Conservation (phyloP, 805 yeast genomes). For the Ogataea nitratoaversa region DNA sequence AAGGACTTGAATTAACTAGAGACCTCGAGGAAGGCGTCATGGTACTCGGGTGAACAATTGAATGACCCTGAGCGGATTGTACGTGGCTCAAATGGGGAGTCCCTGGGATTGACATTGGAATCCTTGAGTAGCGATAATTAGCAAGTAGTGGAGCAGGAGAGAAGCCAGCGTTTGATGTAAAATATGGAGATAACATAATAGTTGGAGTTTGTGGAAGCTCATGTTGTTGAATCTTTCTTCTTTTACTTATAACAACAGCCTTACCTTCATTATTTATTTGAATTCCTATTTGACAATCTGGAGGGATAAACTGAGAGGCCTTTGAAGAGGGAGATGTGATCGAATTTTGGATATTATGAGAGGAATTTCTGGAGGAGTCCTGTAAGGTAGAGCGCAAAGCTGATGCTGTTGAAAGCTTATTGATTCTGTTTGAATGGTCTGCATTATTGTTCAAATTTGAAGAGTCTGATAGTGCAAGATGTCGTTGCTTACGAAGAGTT, state of each 20-base stretch:
- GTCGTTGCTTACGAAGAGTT: conserved; percentile 8
- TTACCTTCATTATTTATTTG: conserved; percentile 24
- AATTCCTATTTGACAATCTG: conserved; percentile 20
- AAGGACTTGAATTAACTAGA: not conserved
- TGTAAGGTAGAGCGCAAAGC: not conserved
- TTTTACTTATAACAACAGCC: conserved; percentile 28
- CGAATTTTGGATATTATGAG: not conserved
- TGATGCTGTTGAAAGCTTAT: not conserved
- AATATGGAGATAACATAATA: conserved; percentile 5
- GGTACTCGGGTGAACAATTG: not conserved
- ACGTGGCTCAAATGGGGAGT: not conserved
- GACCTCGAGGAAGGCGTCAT: conserved; percentile 1
- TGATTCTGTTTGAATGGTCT: not conserved
- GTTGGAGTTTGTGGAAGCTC: conserved; percentile 14
- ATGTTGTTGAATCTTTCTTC: conserved; percentile 5
- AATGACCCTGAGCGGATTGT: not conserved
- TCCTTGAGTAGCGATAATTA: not conserved
- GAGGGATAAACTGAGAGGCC: conserved; percentile 8
- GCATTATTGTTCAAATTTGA: not conserved
- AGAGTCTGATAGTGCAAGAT: not conserved
- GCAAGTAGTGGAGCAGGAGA: conserved; percentile 4
- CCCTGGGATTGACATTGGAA: conserved; percentile 6
- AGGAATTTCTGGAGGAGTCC: not conserved
- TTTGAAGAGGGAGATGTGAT: not conserved
- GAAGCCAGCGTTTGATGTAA: conserved; percentile 1